Percentiles rank a stretch among this genome's conserved stretches.
These are phyloP conservation scores for Agaricus blazei DNA, from an alignment of 768 basidiomycete species.

Conservation along the genomic window DNA sequence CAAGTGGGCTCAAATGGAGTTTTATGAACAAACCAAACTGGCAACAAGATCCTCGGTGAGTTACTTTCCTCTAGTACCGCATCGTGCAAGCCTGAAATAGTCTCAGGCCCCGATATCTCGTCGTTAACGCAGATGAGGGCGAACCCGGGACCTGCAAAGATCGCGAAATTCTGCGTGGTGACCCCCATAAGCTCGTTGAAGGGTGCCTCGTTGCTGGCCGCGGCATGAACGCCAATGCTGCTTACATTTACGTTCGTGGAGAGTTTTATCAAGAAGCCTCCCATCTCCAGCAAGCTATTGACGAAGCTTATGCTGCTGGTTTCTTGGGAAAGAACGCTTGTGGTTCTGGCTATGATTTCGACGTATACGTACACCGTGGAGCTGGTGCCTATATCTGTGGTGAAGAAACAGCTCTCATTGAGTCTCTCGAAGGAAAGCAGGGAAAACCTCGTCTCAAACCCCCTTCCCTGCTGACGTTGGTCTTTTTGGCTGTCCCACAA, in stretches of 20 bases:
- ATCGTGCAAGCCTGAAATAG: not conserved
- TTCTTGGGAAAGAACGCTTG: constrained; percentile 89
- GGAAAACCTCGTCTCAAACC: constrained; percentile 98
- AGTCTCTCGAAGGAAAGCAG: constrained; percentile 96
- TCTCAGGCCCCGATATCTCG: constrained; percentile 84
- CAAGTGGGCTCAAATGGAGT: constrained; percentile 94
- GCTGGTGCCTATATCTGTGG: constrained; percentile 99
- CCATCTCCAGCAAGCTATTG: constrained; percentile 92
- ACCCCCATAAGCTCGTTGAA: constrained; percentile 97
- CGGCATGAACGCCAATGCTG: constrained; percentile 94
- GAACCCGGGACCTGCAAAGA: constrained; percentile 99
- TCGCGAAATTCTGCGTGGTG: constrained; percentile 94
- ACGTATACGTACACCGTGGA: constrained; percentile 97
- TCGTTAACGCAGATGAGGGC: constrained; percentile 97
- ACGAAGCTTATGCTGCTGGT: constrained; percentile 89
- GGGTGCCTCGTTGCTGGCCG: constrained; percentile 97
- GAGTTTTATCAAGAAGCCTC: constrained; percentile 96
- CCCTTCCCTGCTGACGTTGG: constrained; percentile 98
- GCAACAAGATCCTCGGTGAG: constrained; percentile 86
- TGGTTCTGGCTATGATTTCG: constrained; percentile 90
- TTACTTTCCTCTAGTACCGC: not conserved
- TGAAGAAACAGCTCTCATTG: constrained; percentile 97
- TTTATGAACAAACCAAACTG: constrained; percentile 99
- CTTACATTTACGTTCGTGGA: constrained; percentile 99
- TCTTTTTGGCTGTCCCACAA: constrained; percentile 94